Base-by-base conservation (phyloP, 2,329 filamentous ascomycete genomes). In the Xylariales sp. region DNA sequence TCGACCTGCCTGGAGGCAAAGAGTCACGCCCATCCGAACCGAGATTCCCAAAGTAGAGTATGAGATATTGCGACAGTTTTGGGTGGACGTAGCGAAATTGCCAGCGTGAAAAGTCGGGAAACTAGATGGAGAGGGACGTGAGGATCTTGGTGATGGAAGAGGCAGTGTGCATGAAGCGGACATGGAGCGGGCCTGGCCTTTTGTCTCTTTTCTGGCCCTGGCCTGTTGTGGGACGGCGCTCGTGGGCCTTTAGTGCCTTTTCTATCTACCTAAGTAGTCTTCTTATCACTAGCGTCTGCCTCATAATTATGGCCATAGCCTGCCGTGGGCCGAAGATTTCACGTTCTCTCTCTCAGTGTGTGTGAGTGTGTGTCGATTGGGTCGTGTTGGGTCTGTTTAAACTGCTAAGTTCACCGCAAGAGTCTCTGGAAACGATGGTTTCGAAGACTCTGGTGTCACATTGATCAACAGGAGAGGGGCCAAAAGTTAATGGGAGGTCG, bases 391-490 rank as follows among this genome's bases (percentile, higher is more conserved):
- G 50, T 48, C 61, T 53, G 18, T 60, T 50, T 57, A 36, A 57
- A 68, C 52, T 74, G 73, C 50, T 72, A 75, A 70, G 68, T 73
- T 73, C 74, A 75, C 74, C 73, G 74, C 73, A 75, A 75, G 70
- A 72, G 71, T 65, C 52, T 45, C 49, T 71, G 71, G 72, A 67
- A 57, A 61, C 30, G 59, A 62, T 53, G 39, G 67, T 69, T 59
- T 68, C 65, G 64, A 67, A 68, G 68, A 63, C 43, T 61, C 61
- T 62, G 32, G 59, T 52, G 73, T 71, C 67, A 66, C 69, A 68
- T 70, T 57, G 49, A 68, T 63, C 68, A 61, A 65, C 58, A 61
- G 41, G 65, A 70, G 65, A 66, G 59, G 66, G 66, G 56, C 36
- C 48, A 53, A 65, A 62, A 60, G 71, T 69, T 53, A 64, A 53